A percentile compares a stretch with the other conserved stretches of the same genome.
These are phyloP conservation scores for Phytophthora citricola DNA, from an alignment of 352 stramenopile genomes.

Conservation along the genomic window DNA sequence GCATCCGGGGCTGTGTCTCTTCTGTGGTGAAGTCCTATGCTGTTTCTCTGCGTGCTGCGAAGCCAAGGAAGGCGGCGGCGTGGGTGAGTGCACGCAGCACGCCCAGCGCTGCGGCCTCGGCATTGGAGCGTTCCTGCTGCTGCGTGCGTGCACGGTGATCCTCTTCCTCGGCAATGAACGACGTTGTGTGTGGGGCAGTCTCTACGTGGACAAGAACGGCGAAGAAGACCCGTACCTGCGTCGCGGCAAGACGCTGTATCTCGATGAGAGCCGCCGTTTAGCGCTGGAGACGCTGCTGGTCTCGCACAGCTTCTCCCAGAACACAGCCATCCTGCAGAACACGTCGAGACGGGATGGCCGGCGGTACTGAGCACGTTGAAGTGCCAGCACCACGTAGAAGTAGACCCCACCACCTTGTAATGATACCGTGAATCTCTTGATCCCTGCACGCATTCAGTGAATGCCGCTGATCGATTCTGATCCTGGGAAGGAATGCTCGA, in stretches of 20 bases:
- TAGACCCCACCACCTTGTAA: constrained; percentile 23
- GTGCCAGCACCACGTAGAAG: neutral
- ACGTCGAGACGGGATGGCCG: constrained; percentile 77
- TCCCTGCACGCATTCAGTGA: constrained; percentile 19
- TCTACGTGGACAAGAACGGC: constrained; percentile 89
- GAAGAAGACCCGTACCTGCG: constrained; percentile 86
- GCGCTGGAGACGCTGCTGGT: constrained; percentile 78
- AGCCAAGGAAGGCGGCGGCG: constrained; percentile 45
- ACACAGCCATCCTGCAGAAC: constrained; percentile 81
- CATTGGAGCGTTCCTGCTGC: constrained; percentile 66
- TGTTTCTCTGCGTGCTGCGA: constrained; percentile 82
- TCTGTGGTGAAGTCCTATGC: constrained; percentile 79
- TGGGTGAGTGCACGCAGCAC: constrained; percentile 83
- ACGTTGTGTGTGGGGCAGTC: constrained; percentile 81
- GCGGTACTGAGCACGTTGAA: constrained; percentile 61
- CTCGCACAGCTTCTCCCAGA: constrained; percentile 76
- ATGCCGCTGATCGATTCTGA: constrained; percentile 21
- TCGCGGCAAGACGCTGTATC: constrained; percentile 76
- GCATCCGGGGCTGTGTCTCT: constrained; percentile 78
- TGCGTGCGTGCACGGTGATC: constrained; percentile 84
- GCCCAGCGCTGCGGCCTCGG: constrained; percentile 70
- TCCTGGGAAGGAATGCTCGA: constrained; percentile 16
- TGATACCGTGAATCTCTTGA: constrained; percentile 13
- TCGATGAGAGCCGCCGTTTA: constrained; percentile 58
- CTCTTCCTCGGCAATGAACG: constrained; percentile 84